A percentile compares a stretch with the other conserved stretches of the same genome.
These are phyloP conservation scores for Plasmodium blacklocki DNA, from an alignment of 169 alveolate genomes.

Conservation along the genomic window DNA sequence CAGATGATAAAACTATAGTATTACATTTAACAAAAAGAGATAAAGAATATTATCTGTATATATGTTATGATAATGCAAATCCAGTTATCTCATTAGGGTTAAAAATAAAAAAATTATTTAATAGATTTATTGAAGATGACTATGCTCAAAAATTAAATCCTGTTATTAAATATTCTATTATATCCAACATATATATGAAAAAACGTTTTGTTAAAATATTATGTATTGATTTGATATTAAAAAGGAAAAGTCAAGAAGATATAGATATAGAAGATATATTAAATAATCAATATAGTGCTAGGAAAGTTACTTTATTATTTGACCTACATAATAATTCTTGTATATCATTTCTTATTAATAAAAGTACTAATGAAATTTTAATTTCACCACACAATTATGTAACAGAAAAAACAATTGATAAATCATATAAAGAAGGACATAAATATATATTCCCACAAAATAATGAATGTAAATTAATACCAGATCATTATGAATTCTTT, in stretches of 20 bases:
- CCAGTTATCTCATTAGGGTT: conserved; percentile 68
- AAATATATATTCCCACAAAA: conserved; percentile 45
- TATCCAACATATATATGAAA: conserved; percentile 59
- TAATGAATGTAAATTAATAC: conserved; percentile 64
- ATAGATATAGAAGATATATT: conserved; percentile 64
- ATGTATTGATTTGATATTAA: conserved; percentile 70
- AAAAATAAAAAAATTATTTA: conserved; percentile 69
- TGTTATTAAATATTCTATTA: conserved; percentile 62
- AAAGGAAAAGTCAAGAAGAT: conserved; percentile 58
- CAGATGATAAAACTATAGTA: conserved; percentile 56
- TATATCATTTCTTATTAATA: conserved; percentile 60
- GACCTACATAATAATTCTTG: conserved; percentile 71
- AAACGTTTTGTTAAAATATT: conserved; percentile 60
- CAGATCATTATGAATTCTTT: conserved; percentile 71
- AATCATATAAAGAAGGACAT: conserved; percentile 73
- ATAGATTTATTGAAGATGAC: conserved; percentile 71
- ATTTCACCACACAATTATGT: conserved; percentile 69
- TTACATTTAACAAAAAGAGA: conserved; percentile 51
- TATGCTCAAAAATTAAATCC: conserved; percentile 75
- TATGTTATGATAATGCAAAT: conserved; percentile 65
- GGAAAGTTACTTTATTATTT: conserved; percentile 72
- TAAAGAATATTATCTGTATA: conserved; percentile 54
- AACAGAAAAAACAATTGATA: conserved; percentile 71
- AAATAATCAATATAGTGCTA: conserved; percentile 1
- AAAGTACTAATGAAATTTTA: conserved; percentile 68